These are phyloP conservation scores for Dothideomycetes sp. DNA, from an alignment of 2,329 filamentous ascomycete genomes.

Conservation along the genomic window DNA sequence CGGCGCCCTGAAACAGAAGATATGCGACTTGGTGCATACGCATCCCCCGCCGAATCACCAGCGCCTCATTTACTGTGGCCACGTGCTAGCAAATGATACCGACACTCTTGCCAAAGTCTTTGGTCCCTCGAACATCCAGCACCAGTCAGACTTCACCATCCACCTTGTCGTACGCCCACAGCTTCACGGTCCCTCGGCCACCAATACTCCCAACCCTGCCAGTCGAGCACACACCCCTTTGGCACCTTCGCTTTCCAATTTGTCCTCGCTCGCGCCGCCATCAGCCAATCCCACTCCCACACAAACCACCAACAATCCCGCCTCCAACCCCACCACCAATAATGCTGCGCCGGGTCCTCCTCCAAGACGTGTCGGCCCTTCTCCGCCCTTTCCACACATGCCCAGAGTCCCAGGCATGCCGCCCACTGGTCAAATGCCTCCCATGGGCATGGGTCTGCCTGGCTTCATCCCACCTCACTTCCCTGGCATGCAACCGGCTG, in stretches of 20 bases:
- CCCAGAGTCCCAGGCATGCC: not conserved
- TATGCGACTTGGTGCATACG: conserved; percentile 38
- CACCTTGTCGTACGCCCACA: conserved; percentile 17
- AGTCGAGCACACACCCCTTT: conserved; percentile 1
- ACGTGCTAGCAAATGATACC: conserved; percentile 38
- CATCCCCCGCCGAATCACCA: conserved; percentile 36
- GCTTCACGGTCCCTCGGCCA: not conserved
- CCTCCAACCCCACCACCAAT: not conserved
- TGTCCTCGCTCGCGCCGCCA: not conserved
- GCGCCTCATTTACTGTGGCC: conserved; percentile 48
- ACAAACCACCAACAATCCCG: not conserved
- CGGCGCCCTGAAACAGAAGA: conserved; percentile 39
- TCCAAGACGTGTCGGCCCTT: not conserved
- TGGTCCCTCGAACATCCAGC: conserved; percentile 37
- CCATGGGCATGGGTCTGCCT: conserved; percentile 1
- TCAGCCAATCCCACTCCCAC: conserved; percentile 2
- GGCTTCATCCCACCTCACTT: too few species aligned
- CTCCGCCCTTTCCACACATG: not conserved
- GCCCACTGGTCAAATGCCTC: too few species aligned
- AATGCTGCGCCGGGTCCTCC: not conserved
- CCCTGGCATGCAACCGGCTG: too few species aligned
- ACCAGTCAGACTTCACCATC: conserved; percentile 21
- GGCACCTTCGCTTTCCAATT: not conserved
- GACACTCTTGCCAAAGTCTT: conserved; percentile 40
- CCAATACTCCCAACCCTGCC: not conserved